Percentiles rank a stretch among this genome's conserved stretches.
phyloP scores from a whole-genome alignment of 202 grass and related monocot genomes.

The Digitaria exilis region DNA sequence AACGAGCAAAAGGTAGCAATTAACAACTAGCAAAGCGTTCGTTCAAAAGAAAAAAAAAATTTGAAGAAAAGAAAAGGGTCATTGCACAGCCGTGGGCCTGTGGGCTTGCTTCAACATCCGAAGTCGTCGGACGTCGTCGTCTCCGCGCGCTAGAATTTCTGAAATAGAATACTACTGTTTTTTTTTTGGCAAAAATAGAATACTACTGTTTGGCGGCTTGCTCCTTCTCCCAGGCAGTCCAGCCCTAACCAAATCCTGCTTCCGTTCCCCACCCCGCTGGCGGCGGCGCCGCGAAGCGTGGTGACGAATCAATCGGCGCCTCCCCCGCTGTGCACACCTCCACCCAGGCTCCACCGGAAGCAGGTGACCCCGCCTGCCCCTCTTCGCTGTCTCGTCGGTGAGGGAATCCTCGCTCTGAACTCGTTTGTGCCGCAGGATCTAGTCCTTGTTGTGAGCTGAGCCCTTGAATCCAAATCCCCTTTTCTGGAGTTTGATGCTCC shows the following conservation, averaged over 20 bases:
- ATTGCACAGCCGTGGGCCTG: too few relatives aligned
- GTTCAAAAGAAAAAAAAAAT: too few relatives aligned
- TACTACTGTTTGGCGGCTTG: not conserved
- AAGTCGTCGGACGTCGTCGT: too few relatives aligned
- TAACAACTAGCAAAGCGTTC: too few relatives aligned
- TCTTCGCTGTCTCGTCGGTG: not conserved
- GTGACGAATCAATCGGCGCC: not conserved
- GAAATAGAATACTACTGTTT: not conserved
- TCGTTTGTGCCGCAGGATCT: constrained; percentile 1
- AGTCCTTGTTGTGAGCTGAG: not conserved
- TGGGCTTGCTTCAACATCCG: too few relatives aligned
- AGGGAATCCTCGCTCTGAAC: not conserved
- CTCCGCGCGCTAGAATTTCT: too few relatives aligned
- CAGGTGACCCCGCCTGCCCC: not conserved
- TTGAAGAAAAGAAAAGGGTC: too few relatives aligned
- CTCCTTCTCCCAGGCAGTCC: not conserved
- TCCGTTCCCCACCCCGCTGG: not conserved
- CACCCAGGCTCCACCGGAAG: not conserved
- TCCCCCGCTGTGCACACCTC: not conserved
- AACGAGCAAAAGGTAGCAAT: too few relatives aligned
- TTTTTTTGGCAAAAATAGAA: too few relatives aligned
- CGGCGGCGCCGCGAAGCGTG: not conserved
- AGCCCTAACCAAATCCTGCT: not conserved
- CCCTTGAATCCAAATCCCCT: not conserved
- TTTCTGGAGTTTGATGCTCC: not conserved